Evolutionary conservation across 768 basidiomycete genomes (phyloP).

Genomic region (Rhodosporidiobolus odoratus): DNA sequence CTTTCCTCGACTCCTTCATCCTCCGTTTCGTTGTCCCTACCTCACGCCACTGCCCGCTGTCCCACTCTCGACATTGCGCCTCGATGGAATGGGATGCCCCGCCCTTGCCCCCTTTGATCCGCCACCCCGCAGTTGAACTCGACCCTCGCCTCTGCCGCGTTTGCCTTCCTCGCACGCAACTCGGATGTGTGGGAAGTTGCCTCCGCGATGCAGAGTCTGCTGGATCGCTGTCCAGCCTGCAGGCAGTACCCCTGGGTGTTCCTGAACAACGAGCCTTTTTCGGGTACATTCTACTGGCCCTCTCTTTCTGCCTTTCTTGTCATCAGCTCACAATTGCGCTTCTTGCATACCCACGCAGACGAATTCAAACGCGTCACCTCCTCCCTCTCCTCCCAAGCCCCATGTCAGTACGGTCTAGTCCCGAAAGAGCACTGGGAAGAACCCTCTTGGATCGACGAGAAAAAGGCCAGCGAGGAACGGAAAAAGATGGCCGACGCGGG

Average conservation of each 20-base stretch:
- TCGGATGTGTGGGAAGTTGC: conserved; percentile 19
- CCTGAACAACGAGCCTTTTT: conserved; percentile 73
- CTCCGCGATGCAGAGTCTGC: conserved; percentile 1
- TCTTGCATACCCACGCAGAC: not conserved
- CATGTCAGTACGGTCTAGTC: conserved; percentile 38
- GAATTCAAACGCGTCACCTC: conserved; percentile 60
- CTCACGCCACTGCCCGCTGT: not conserved
- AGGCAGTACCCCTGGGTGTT: conserved; percentile 71
- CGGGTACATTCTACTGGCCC: conserved; percentile 40
- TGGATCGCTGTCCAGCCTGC: not conserved
- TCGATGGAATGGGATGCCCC: not conserved
- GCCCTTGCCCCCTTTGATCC: not conserved
- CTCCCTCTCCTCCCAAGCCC: conserved; percentile 21
- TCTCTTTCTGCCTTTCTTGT: not conserved
- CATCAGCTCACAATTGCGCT: not conserved
- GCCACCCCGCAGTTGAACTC: not conserved
- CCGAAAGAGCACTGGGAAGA: conserved; percentile 59
- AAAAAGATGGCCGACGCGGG: conserved; percentile 21
- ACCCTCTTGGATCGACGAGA: conserved; percentile 23
- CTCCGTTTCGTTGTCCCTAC: too few species aligned
- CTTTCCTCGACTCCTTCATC: too few species aligned
- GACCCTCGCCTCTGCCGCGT: not conserved
- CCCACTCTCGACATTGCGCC: not conserved
- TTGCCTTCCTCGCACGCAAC: conserved; percentile 13
- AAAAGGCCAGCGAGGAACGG: not conserved